phyloP scores from a whole-genome alignment of 352 stramenopile genomes.

The Globisporangium cylindrosporum region DNA sequence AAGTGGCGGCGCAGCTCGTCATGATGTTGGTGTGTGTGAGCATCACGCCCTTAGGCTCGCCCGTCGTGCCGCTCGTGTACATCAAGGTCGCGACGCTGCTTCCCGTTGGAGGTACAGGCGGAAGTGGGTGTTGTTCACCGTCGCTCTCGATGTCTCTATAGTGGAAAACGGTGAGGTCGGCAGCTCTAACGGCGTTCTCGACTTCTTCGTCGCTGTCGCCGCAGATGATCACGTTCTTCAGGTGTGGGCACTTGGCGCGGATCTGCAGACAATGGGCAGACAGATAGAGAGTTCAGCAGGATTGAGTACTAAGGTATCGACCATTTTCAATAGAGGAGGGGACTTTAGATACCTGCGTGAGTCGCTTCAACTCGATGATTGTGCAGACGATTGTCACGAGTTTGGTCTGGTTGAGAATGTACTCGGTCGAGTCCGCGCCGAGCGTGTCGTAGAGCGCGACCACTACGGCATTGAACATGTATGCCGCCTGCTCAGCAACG shows the following conservation, averaged over 20 bases:
- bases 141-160: constrained; percentile 38
- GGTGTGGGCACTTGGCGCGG: constrained; percentile 36
- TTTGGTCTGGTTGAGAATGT: constrained; percentile 76
- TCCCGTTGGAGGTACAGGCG: constrained; percentile 30
- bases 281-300: not conserved
- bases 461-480: constrained; percentile 35
- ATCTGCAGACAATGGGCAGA: constrained; percentile 17
- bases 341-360: constrained; percentile 26
- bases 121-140: constrained; percentile 28
- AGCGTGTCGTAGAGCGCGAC: constrained; percentile 84
- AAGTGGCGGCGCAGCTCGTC: constrained; percentile 24
- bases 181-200: constrained; percentile 28
- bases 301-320: not conserved
- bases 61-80: constrained; percentile 96
- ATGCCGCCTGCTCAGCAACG: constrained; percentile 86
- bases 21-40: constrained; percentile 88
- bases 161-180: constrained; percentile 38
- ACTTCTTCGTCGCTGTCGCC: constrained; percentile 33
- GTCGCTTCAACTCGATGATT: constrained; percentile 44
- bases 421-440: constrained; percentile 62
- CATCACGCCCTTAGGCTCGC: constrained; percentile 94
- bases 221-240: constrained; percentile 49
- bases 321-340: not conserved
- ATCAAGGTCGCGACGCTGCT: constrained; percentile 91
- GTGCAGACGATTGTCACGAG: constrained; percentile 68